These are phyloP conservation scores for Cryphonectria parasitica DNA, from an alignment of 2,329 filamentous ascomycete species.

Conservation along the genomic window DNA sequence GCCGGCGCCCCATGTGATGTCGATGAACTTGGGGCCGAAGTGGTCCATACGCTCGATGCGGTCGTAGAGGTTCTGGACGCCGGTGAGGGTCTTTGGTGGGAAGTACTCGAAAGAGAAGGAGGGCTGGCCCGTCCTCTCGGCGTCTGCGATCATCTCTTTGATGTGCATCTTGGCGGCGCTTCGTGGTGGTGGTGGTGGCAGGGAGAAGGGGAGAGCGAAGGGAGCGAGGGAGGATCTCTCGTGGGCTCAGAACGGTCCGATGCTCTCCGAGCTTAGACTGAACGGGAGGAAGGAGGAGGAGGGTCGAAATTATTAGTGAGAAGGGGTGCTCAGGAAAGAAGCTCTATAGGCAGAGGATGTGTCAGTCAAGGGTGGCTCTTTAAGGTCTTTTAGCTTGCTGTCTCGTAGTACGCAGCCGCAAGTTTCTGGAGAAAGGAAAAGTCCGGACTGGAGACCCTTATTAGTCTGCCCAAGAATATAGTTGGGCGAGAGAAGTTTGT, in stretches of 20 bases:
- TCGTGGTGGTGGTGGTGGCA: neutral
- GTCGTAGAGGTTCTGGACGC: conserved; percentile 98
- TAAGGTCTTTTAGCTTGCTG: neutral
- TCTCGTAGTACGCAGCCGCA: neutral
- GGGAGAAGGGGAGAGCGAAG: neutral
- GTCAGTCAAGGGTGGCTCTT: neutral
- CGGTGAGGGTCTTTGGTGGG: conserved; percentile 94
- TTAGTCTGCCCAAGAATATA: neutral
- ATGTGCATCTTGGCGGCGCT: conserved; percentile 78
- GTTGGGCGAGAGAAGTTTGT: neutral
- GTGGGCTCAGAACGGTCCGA: neutral
- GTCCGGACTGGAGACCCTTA: neutral
- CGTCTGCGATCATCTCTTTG: conserved; percentile 84
- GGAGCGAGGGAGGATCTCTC: neutral
- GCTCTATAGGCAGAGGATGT: neutral
- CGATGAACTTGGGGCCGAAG: conserved; percentile 92
- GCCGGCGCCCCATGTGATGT: conserved; percentile 97
- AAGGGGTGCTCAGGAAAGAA: neutral
- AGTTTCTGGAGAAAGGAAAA: neutral
- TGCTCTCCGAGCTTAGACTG: neutral
- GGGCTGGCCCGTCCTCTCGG: conserved; percentile 76
- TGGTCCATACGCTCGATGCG: conserved; percentile 99
- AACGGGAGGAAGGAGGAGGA: neutral
- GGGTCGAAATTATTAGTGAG: neutral
- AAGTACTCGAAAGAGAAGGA: conserved; percentile 99